Evolutionary conservation across 164 flowering plant species (phyloP).

Genomic region (Cinnamomum micranthum): DNA sequence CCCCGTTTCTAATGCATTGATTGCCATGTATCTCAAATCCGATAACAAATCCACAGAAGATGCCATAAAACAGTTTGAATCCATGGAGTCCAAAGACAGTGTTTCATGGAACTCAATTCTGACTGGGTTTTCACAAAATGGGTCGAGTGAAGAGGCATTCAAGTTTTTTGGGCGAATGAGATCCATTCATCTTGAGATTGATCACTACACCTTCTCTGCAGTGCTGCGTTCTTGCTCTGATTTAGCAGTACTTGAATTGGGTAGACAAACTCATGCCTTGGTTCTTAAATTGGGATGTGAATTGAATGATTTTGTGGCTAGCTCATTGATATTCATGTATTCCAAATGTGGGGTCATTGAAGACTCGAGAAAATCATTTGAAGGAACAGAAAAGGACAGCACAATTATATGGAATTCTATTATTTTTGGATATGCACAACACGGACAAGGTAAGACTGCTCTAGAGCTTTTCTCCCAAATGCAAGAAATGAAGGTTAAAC

Average conservation of each 20-base stretch:
- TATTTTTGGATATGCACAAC: conserved; percentile 83
- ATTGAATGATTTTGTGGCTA: conserved; percentile 56
- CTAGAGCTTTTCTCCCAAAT: conserved; percentile 60
- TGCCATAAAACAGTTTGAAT: conserved; percentile 45
- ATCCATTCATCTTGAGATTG: conserved; percentile 30
- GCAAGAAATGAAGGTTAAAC: conserved; percentile 48
- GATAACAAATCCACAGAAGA: conserved; percentile 42
- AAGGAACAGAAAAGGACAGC: conserved; percentile 38
- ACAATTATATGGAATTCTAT: conserved; percentile 75
- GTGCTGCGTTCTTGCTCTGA: conserved; percentile 70
- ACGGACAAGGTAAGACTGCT: conserved; percentile 67
- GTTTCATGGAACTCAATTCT: conserved; percentile 86
- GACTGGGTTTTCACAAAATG: conserved; percentile 69
- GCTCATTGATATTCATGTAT: conserved; percentile 80
- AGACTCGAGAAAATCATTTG: conserved; percentile 63
- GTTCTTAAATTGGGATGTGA: conserved; percentile 53
- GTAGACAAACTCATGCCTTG: conserved; percentile 67
- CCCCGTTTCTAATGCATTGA: conserved; percentile 60
- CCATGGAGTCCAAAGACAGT: conserved; percentile 52
- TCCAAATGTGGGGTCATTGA: conserved; percentile 70
- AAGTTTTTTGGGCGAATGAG: conserved; percentile 56
- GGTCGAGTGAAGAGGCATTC: conserved; percentile 60
- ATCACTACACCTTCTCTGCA: conserved; percentile 73
- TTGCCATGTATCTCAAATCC: conserved; percentile 61
- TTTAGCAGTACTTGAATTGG: conserved; percentile 68